phyloP scores from a whole-genome alignment of 140 eudicot genomes.

The Bidens hawaiensis region DNA sequence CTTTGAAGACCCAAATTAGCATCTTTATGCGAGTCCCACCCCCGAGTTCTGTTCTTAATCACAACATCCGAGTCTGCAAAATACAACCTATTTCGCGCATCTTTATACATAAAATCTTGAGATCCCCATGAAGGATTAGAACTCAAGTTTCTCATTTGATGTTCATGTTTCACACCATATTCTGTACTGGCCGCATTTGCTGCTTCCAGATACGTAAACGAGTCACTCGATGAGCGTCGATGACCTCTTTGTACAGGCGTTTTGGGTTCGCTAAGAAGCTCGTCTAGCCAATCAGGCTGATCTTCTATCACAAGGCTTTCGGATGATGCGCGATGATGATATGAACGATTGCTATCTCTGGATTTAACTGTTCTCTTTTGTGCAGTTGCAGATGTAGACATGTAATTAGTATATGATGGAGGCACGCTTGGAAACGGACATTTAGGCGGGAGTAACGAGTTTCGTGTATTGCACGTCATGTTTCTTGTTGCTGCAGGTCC shows the following conservation, averaged over 20 bases:
- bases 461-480: slow-evolving; percentile 24
- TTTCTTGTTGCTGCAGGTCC: slow-evolving; percentile 35
- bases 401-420: slow-evolving; percentile 35
- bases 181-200: slow-evolving; percentile 25
- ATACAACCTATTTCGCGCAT: slow-evolving; percentile 6
- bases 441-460: slow-evolving; percentile 38
- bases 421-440: slow-evolving; percentile 34
- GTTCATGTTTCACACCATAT: slow-evolving; percentile 18
- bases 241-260: slow-evolving; percentile 46
- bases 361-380: slow-evolving; percentile 19
- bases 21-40: slow-evolving; percentile 28
- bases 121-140: slow-evolving; percentile 28
- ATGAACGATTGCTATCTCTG: slow-evolving; percentile 23
- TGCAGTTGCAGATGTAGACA: slow-evolving; percentile 13
- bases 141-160: slow-evolving; percentile 15
- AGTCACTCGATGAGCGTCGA: slow-evolving; percentile 72
- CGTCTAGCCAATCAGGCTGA: slow-evolving; percentile 81
- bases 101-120: slow-evolving; percentile 26
- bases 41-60: slow-evolving; percentile 1
- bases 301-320: slow-evolving; percentile 67
- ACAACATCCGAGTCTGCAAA: slow-evolving; percentile 15
- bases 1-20: slow-evolving; percentile 26
- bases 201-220: slow-evolving; percentile 52
- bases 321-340: slow-evolving; percentile 62
- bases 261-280: slow-evolving; percentile 68